Evolutionary conservation across 768 basidiomycete genomes (phyloP), one percentile per base, ranked within the genome.

Genomic region (Mycena amicta): DNA sequence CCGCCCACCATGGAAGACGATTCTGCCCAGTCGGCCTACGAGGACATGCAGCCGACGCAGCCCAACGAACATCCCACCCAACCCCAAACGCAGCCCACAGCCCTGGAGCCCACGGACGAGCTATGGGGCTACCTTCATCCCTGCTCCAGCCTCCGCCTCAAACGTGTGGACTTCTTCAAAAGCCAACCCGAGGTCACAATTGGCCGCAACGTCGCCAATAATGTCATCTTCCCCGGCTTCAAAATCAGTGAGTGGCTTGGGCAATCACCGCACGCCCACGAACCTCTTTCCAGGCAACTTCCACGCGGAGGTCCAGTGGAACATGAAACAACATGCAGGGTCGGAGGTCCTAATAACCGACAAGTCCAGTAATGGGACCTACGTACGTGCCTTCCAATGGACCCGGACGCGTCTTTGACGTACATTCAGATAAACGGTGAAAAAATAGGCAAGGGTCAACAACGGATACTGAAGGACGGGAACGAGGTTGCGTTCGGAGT

Each of bases 401-500:
- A 29, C 20, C 49, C 55, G 53, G 43, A 39, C 27, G 4, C 8
- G 47, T 26, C 47, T 27, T 49, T 49, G 47, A 49, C 12, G 18
- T 12, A 28, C 5, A 1, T n/a, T n/a, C 63, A 92, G 90, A 84
- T 92, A 66, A 91, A 90, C 64, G 83, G 84, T 28, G 71, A 71
- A 39, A 84, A 83, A 70, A 79, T 95, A 54, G 86, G 83, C 33
- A 85, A 80, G 64, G 77, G 77, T 39, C 72, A 77, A 11, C 77
- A 79, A 53, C 75, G 80, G 33, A 75, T 91, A 43, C 74, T 95
- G 50, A 80, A 79, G 13, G 86, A 92, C 59, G 94, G 95, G 5
- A 91, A 92, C 68, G 93, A 95, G 72, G 82, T 98, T 65, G 87
- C 90, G 6, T 90, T 98, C 63, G 95, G 95, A 83, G 13, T 74